Base-by-base conservation (phyloP, 2,329 filamentous ascomycete species). In the Ophiostoma ulmi region DNA sequence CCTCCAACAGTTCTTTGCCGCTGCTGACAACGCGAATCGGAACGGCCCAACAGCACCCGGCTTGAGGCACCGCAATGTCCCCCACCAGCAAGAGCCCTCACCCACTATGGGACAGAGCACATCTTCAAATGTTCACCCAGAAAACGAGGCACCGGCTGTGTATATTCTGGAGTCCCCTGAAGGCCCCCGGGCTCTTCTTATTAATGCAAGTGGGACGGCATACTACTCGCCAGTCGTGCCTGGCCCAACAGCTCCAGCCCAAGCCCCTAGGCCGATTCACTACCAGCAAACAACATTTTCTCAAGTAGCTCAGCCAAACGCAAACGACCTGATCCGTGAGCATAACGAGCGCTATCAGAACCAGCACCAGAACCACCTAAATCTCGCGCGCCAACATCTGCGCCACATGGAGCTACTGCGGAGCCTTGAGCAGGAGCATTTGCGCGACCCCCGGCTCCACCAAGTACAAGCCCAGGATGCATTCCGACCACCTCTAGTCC, bases 111-210 rank as follows among this genome's bases (percentile, higher is more conserved):
- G 8, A 35, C 58, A 35, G 26, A 36, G 58, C 58, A 36, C 58
- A 20, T 36, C 31, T 36, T 35, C 35, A 11, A 39, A 64, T 31
- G 36, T 4, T 2, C 36, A 20, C 13, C 36, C 36, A 13, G 6
- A 22, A 65, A 22, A 36, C 61, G 13, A 63, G 11, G 35, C n/a
- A 65, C 76, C 17, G 67, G 77, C 22, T 72, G 85, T 89, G 1
- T 90, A 89, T 74, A 84, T 90, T 35, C 76, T 90, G 7, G 86
- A 83, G 20, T 89, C 88, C 0, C 87, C 87, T 0, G 81, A 82
- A 61, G 88, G 88, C 0, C 88, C 87, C 0, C 83, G 84, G 26
- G 87, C 83, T 6, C 77, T 90, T 1, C 77, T 90, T 7, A 78
- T 90, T 58, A 87, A 85, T 74, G 82, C 83, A 63, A 78, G 78